A percentile compares a stretch with the other conserved stretches of the same genome.
These are phyloP conservation scores for Suillus spraguei DNA, from an alignment of 768 basidiomycete genomes.

Conservation along the genomic window DNA sequence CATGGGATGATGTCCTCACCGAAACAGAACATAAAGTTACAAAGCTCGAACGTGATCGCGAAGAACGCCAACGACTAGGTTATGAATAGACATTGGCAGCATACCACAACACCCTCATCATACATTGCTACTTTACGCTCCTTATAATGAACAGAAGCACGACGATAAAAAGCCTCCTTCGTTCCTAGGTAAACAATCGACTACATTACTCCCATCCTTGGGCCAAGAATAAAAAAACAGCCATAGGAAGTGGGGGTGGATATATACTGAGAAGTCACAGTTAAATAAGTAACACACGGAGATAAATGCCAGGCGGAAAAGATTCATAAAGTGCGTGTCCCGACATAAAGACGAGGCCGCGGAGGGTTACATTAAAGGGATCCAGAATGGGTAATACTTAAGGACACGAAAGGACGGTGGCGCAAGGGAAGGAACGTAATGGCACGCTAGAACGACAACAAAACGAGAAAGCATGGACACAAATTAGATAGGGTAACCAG, in stretches of 20 bases:
- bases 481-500: constrained; percentile 13
- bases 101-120: background rate
- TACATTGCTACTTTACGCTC: background rate
- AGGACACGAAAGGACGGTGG: constrained; percentile 10
- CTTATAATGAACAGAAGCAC: background rate
- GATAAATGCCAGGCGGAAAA: constrained; percentile 14
- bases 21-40: constrained; percentile 63
- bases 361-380: constrained; percentile 22
- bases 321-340: constrained; percentile 11
- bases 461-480: constrained; percentile 17
- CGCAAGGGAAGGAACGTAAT: constrained; percentile 9
- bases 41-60: constrained; percentile 60
- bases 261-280: constrained; percentile 18
- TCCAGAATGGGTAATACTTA: constrained; percentile 20
- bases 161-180: constrained; percentile 7
- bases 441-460: constrained; percentile 15
- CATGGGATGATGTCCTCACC: constrained; percentile 80
- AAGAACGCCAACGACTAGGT: constrained; percentile 63
- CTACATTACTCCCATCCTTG: constrained; percentile 20
- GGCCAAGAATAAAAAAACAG: constrained; percentile 13
- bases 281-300: constrained; percentile 19
- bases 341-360: constrained; percentile 13
- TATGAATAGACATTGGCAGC: constrained; percentile 39
- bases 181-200: constrained; percentile 21
- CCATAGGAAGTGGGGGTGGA: constrained; percentile 19